phyloP scores from a whole-genome alignment of 116 monocot species.

The Dioscorea cayenensis region DNA sequence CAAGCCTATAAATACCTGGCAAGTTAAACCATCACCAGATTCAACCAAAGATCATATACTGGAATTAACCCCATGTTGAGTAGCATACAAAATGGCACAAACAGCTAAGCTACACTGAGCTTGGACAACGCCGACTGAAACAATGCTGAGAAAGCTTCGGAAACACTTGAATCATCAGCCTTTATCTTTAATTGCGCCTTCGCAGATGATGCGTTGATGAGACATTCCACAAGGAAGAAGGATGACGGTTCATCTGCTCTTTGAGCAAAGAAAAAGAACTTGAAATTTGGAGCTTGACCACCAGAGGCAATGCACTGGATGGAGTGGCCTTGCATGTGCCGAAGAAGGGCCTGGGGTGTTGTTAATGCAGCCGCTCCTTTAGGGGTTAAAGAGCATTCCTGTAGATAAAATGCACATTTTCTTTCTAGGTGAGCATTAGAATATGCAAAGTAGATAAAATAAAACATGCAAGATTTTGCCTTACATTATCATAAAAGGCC shows the following conservation, averaged over 20 bases:
- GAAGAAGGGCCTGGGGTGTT: conserved; percentile 58
- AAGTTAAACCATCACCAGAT: background rate
- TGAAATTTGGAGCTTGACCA: conserved; percentile 81
- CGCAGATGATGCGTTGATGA: conserved; percentile 74
- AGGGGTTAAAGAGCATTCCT: conserved; percentile 76
- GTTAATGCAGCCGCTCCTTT: conserved; percentile 57
- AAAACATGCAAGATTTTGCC: background rate
- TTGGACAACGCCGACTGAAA: conserved; percentile 72
- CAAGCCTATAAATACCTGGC: too few species aligned
- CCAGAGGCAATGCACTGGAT: conserved; percentile 99
- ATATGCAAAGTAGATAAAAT: background rate
- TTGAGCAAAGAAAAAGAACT: conserved; percentile 93
- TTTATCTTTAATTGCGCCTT: conserved; percentile 86
- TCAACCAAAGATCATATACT: background rate
- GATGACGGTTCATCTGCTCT: conserved; percentile 40
- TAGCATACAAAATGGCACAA: background rate
- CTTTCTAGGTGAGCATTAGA: background rate
- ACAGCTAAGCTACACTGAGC: conserved; percentile 24
- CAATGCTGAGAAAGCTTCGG: conserved; percentile 52
- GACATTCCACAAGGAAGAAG: conserved; percentile 87
- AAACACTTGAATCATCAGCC: conserved; percentile 60
- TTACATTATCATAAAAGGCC: conserved; percentile 4
- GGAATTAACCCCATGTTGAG: background rate
- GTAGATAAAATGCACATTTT: conserved; percentile 10
- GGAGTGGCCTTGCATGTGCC: conserved; percentile 81